A percentile compares a stretch with the other conserved stretches of the same genome.
These are phyloP conservation scores for Chrysoporthe puriensis DNA, from an alignment of 2,329 filamentous ascomycete species.

Conservation along the genomic window DNA sequence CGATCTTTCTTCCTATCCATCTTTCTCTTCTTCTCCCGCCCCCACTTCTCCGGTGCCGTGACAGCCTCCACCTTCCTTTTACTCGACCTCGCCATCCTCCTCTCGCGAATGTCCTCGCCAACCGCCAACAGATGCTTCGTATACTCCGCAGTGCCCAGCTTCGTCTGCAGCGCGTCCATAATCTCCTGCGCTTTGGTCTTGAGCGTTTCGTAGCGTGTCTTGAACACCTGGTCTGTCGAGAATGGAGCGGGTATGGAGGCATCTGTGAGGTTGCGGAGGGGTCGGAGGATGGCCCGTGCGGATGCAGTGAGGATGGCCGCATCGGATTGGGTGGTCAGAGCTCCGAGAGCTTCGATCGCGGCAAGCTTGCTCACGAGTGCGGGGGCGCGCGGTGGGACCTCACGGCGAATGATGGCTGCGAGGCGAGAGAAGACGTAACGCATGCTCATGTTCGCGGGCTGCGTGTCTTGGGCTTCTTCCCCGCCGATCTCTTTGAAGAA, in stretches of 20 bases:
- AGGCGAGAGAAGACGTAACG: constrained; percentile 79
- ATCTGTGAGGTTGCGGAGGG: constrained; percentile 83
- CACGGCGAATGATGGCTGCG: constrained; percentile 77
- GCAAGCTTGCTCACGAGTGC: constrained; percentile 75
- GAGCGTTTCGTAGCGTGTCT: constrained; percentile 69
- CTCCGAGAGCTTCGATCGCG: constrained; percentile 73
- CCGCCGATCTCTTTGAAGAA: constrained; percentile 38
- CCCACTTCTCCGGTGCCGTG: constrained; percentile 76
- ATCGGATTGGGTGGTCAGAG: constrained; percentile 66
- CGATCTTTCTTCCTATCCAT: constrained; percentile 82
- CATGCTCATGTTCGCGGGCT: constrained; percentile 56
- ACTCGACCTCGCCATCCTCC: constrained; percentile 72
- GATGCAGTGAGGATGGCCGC: constrained; percentile 61
- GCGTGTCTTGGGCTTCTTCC: constrained; percentile 37
- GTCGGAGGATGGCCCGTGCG: constrained; percentile 61
- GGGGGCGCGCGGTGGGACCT: constrained; percentile 65
- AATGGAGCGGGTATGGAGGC: constrained; percentile 72
- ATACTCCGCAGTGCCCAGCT: constrained; percentile 79
- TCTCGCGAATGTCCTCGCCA: constrained; percentile 70
- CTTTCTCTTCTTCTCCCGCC: constrained; percentile 79
- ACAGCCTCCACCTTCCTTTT: constrained; percentile 93
- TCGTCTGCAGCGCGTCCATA: constrained; percentile 82
- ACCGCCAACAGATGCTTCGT: constrained; percentile 74
- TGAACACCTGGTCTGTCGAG: constrained; percentile 72
- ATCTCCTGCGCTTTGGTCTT: constrained; percentile 74